Evolutionary conservation across 1,284 basidiomycete genomes (phyloP).

Genomic region (Puccinia polysora): DNA sequence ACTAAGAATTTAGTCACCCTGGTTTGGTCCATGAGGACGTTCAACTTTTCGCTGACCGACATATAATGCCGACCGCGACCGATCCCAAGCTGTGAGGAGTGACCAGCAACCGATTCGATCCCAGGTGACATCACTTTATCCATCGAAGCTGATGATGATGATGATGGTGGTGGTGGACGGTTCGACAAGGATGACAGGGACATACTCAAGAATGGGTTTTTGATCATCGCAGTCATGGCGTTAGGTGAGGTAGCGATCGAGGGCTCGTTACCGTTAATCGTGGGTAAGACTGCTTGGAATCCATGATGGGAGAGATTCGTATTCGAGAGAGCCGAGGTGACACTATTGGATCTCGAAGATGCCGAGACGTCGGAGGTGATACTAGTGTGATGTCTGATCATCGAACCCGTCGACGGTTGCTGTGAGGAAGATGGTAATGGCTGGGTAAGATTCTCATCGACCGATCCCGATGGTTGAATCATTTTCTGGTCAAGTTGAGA

Average conservation of each 20-base stretch:
- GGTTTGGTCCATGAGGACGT: constrained; percentile 37
- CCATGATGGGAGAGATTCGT: neutral
- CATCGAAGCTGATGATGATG: neutral
- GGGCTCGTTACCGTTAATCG: too few species aligned
- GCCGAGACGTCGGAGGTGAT: too few species aligned
- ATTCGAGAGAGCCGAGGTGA: constrained; percentile 5
- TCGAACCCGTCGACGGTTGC: too few species aligned
- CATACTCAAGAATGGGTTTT: constrained; percentile 30
- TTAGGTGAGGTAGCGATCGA: neutral
- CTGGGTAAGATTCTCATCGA: too few species aligned
- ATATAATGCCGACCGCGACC: neutral
- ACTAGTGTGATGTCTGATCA: too few species aligned
- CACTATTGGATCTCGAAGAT: constrained; percentile 17
- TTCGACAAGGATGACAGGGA: constrained; percentile 1
- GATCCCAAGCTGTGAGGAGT: neutral
- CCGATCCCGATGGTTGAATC: too few species aligned
- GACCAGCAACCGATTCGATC: neutral
- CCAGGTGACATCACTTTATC: neutral
- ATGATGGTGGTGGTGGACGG: neutral
- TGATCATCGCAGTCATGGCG: neutral
- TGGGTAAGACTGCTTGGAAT: neutral
- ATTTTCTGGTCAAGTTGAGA: too few species aligned
- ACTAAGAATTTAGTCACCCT: constrained; percentile 8
- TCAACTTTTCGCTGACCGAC: constrained; percentile 16
- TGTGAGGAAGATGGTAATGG: neutral